Conservation (phyloP, 306 rosid species). For the Acmispon strigosus region DNA sequence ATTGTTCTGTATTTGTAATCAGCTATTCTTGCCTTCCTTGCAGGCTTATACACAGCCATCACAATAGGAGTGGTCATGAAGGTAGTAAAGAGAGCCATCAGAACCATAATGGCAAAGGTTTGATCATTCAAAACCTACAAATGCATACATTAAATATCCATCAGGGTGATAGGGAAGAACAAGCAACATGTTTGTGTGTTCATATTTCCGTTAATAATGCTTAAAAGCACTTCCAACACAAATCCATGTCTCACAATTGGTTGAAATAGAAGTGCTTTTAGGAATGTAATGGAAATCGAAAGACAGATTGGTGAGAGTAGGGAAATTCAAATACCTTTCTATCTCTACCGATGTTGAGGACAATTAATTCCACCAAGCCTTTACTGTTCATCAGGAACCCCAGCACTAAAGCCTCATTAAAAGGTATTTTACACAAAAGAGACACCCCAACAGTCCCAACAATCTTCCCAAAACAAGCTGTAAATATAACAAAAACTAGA, state of each 20-base stretch:
- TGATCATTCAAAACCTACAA: conserved; percentile 88
- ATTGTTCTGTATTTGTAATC: conserved; percentile 60
- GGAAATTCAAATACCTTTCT: conserved; percentile 51
- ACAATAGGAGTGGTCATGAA: conserved; percentile 81
- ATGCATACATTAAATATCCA: conserved; percentile 1
- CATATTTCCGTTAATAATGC: too few species aligned
- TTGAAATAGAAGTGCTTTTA: too few species aligned
- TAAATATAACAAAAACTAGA: conserved; percentile 51
- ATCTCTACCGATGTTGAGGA: conserved; percentile 88
- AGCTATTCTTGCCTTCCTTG: conserved; percentile 29
- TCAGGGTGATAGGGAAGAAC: not conserved
- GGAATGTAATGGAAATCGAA: not conserved
- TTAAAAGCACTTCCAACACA: too few species aligned
- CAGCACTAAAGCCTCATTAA: conserved; percentile 57
- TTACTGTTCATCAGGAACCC: conserved; percentile 89
- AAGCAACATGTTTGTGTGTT: not conserved
- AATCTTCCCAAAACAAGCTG: conserved; percentile 85
- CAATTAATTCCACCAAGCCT: conserved; percentile 88
- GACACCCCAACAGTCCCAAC: conserved; percentile 62
- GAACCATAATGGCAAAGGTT: conserved; percentile 85
- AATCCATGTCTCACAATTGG: too few species aligned
- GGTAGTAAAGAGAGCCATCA: conserved; percentile 88
- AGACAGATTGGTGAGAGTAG: not conserved
- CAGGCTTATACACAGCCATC: conserved; percentile 52
- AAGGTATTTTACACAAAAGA: conserved; percentile 47